Evolutionary conservation across 805 yeast genomes (phyloP), one percentile per base, ranked within the genome.

Genomic region (Kodamaea sagamina): DNA sequence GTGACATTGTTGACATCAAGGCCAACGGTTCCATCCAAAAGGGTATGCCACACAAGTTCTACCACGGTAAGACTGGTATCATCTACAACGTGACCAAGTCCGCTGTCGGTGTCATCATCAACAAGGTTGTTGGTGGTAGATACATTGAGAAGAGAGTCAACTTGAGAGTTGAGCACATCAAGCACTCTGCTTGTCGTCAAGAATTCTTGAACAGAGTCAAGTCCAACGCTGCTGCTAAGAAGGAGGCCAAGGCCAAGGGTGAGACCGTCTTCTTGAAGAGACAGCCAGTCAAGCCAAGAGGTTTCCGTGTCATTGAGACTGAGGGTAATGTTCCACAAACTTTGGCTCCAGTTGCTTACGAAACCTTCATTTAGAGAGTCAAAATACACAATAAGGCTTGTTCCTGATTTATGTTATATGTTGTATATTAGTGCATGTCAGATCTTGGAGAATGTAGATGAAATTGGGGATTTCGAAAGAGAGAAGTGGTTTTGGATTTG

Each of bases 31-130:
- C 99, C 62, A 81, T 90, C 82, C 98, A 93, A 75, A 90, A 93
- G 86, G 97, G 98, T 88, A 89, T 93, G 97, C 99, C 99, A 74
- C 96, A 89, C 89, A 93, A 93, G 82, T 90, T 81, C 86, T 93
- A 93, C 97, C 97, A 93, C 84, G 99, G 99, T 79, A 93, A 90
- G 85, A 93, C 99, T 60, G 99, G 99, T 85, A 89, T 93, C 64
- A 83, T 93, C 59, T 93, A 83, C 96, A 93, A 93, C 84, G 95
- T 93, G 62, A 92, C 99, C 86, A 93, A 88, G 84, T 78, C 96
- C 54, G 80, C 99, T 56, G 98, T 93, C 58, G 99, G 99, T 86
- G 93, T 93, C 64, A 88, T 93, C 68, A 76, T 93, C 74, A 86
- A 93, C 95, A 93, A 93, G 86, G 83, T 90, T 75, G 98, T 93